phyloP scores from a whole-genome alignment of 2,329 filamentous ascomycete genomes.

The Colletotrichum lentis region DNA sequence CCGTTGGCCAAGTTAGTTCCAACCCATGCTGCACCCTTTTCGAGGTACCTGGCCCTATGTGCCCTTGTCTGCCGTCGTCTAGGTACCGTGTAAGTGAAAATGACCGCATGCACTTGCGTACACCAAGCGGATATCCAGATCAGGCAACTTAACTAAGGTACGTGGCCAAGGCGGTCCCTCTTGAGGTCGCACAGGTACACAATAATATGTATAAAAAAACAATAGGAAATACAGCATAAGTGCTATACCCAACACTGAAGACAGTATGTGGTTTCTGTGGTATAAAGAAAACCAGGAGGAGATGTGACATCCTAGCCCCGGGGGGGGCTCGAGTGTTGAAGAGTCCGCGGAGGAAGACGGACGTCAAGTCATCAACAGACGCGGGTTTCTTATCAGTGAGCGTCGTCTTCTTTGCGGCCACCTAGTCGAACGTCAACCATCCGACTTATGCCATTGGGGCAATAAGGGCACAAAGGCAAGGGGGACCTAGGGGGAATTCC shows the following conservation, averaged over 20 bases:
- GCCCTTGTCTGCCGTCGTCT: neutral
- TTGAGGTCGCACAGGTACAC: too few species aligned
- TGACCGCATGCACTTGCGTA: neutral
- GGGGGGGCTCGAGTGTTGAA: neutral
- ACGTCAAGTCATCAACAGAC: slow-evolving; percentile 3
- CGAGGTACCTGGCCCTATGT: neutral
- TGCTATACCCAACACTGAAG: too few species aligned
- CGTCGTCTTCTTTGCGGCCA: slow-evolving; percentile 24
- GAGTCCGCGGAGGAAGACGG: slow-evolving; percentile 28
- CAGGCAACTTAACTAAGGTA: neutral
- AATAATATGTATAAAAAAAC: too few species aligned
- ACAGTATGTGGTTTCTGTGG: too few species aligned
- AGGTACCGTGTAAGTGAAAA: slow-evolving; percentile 6
- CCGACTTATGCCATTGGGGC: slow-evolving; percentile 32
- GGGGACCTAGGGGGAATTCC: neutral
- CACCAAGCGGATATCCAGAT: neutral
- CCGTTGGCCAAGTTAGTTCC: neutral
- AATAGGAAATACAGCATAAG: too few species aligned
- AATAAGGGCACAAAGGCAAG: slow-evolving; percentile 31
- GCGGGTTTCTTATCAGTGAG: slow-evolving; percentile 31
- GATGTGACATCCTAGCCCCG: slow-evolving; percentile 42
- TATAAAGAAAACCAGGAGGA: too few species aligned
- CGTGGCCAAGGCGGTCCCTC: too few species aligned
- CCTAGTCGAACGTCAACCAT: slow-evolving; percentile 19
- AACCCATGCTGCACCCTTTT: neutral